Percentiles rank a stretch among this genome's conserved stretches.
phyloP scores from a whole-genome alignment of 176 grass and related monocot species.

The Olyra latifolia region DNA sequence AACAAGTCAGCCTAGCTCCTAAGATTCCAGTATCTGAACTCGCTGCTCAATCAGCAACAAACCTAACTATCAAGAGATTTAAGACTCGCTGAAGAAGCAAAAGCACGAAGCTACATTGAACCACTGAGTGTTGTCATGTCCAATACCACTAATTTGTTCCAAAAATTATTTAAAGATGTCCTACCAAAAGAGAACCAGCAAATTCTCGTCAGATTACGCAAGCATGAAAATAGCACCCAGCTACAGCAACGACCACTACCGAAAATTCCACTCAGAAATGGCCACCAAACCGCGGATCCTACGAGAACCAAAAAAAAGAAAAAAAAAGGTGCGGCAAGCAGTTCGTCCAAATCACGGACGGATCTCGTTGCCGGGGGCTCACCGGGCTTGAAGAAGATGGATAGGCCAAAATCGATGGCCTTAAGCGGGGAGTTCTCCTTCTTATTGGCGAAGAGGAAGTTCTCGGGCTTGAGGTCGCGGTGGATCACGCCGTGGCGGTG shows the following conservation, averaged over 20 bases:
- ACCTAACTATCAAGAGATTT: background rate
- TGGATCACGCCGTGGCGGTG: constrained; percentile 97
- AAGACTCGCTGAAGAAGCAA: background rate
- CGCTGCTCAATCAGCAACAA: background rate
- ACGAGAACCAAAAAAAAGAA: constrained; percentile 1
- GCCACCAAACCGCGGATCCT: constrained; percentile 38
- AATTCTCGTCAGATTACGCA: constrained; percentile 39
- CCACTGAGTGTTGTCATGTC: constrained; percentile 17
- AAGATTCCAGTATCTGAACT: constrained; percentile 36
- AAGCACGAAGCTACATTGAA: constrained; percentile 19
- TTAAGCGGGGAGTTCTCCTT: constrained; percentile 99
- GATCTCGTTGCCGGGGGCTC: constrained; percentile 22
- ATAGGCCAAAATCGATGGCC: constrained; percentile 97
- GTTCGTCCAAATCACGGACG: constrained; percentile 18
- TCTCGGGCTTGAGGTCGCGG: constrained; percentile 98
- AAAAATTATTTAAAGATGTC: constrained; percentile 14
- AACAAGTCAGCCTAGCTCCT: constrained; percentile 31
- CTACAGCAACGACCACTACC: constrained; percentile 7
- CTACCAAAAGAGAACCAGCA: constrained; percentile 18
- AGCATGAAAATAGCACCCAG: constrained; percentile 24
- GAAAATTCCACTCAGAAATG: constrained; percentile 18
- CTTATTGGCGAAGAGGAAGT: constrained; percentile 97
- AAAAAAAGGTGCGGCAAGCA: constrained; percentile 12
- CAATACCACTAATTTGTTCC: constrained; percentile 17
- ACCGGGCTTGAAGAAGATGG: constrained; percentile 99